Base-by-base conservation (phyloP, 73 alveolate species). In the Paramecium sexaurelia region DNA sequence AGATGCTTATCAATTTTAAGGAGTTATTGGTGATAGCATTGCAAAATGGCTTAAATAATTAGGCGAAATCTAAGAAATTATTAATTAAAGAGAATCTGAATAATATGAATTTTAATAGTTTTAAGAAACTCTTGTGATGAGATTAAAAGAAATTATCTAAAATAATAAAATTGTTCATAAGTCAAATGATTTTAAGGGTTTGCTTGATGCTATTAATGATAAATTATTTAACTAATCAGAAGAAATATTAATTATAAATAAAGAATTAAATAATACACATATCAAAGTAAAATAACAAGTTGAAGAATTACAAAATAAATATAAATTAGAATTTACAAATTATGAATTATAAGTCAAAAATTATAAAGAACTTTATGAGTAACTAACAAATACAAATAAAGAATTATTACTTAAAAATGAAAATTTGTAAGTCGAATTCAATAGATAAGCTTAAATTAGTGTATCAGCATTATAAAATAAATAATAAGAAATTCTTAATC, bases 21-120 rank as follows among this genome's bases (percentile, higher is more conserved):
- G 69, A n/a, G 69, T 75, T n/a, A 35, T 75, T 40, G 89, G 89
- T 22, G 89, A 75, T 17, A 75, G 89, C 33, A 75, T 75, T 7
- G 39, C 67, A 19, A 75, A 40, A 37, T 75, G 89, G 89, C 40
- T 75, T 6, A 75, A 75, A 75, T 32, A 75, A 39, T 75, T 75
- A 3, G 39, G 43, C 2, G 89, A 75, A 43, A 75, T 75, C 67
- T 40, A 75, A 24, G 86, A 71, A 71, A 71, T 71, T 37, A 71
- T 71, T 15, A 71, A 71, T 35, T 37, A 71, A 75, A 75, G 89
- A 40, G 69, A 37, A 37, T 35, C 32, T 11, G 69, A 75, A 22
- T 40, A 37, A 75, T 37, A 27, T 10, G 69, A 75, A 24, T 75
- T 75, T 37, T 24, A 75, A 27, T 37, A 37, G 20, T 75, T 75